Evolutionary conservation across 257 asterid species (phyloP).

Genomic region (Solanum lycopersicoides): DNA sequence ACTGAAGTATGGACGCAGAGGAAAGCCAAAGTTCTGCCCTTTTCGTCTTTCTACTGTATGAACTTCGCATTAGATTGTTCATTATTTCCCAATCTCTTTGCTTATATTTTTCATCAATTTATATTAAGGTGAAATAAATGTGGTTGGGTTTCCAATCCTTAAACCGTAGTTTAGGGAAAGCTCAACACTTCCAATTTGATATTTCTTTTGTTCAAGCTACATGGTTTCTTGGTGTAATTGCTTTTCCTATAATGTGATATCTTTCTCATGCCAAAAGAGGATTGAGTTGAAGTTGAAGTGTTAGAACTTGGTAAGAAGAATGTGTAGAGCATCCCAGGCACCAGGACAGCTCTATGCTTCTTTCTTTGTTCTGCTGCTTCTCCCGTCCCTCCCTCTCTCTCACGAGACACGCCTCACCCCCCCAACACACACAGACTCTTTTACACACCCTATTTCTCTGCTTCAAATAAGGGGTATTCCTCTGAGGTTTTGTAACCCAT

Average conservation of each 20-base stretch:
- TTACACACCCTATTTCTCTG: not conserved
- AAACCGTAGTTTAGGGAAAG: not conserved
- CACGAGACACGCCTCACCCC: not conserved
- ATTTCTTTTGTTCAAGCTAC: not conserved
- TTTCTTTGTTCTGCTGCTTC: not conserved
- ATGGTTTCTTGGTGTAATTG: not conserved
- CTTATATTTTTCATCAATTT: not conserved
- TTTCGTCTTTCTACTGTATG: conserved; percentile 59
- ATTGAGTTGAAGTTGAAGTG: not conserved
- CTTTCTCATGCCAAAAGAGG: not conserved
- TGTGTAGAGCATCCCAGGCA: not conserved
- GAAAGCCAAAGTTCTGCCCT: conserved; percentile 71
- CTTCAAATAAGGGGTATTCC: not conserved
- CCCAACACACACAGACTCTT: not conserved
- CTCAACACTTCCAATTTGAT: not conserved
- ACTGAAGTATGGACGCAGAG: conserved; percentile 66
- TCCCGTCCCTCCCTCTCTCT: not conserved
- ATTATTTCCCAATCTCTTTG: not conserved
- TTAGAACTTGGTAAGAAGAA: not conserved
- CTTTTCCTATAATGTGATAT: not conserved
- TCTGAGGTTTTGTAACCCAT: not conserved
- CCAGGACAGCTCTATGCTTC: not conserved
- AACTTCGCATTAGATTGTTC: not conserved
- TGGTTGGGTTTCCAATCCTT: not conserved
- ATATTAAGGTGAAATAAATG: not conserved